These are phyloP conservation scores for Tricholoma sp. DNA, from an alignment of 768 basidiomycete genomes.

Conservation along the genomic window DNA sequence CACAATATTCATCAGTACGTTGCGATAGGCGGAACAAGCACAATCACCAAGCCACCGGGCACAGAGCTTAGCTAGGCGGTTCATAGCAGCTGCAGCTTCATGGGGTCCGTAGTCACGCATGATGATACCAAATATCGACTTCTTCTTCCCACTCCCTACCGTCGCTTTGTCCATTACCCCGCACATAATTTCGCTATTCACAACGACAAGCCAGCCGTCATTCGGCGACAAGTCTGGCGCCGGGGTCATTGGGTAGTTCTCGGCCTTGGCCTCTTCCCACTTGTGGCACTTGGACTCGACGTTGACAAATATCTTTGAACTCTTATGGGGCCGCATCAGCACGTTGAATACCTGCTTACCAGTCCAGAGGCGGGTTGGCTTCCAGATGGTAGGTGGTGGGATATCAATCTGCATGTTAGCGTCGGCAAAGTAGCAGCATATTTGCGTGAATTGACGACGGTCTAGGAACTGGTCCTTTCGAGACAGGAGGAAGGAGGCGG, in stretches of 20 bases:
- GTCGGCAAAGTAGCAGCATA: slow-evolving; percentile 91
- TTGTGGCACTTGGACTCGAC: slow-evolving; percentile 96
- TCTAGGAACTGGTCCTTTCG: slow-evolving; percentile 91
- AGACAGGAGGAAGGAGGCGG: slow-evolving; percentile 93
- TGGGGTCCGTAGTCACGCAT: slow-evolving; percentile 94
- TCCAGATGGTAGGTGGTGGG: slow-evolving; percentile 91
- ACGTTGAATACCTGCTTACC: slow-evolving; percentile 99
- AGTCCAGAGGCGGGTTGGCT: slow-evolving; percentile 91
- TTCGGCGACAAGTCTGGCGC: slow-evolving; percentile 89
- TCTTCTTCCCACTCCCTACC: slow-evolving; percentile 97
- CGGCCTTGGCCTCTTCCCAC: slow-evolving; percentile 65
- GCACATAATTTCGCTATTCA: slow-evolving; percentile 99
- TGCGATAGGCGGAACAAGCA: neutral
- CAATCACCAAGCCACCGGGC: slow-evolving; percentile 84
- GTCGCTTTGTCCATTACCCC: slow-evolving; percentile 99
- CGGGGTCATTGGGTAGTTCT: slow-evolving; percentile 57
- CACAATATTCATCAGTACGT: slow-evolving; percentile 7
- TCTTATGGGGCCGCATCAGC: slow-evolving; percentile 89
- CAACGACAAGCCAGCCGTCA: slow-evolving; percentile 95
- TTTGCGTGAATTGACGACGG: slow-evolving; percentile 92
- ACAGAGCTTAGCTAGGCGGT: slow-evolving; percentile 89
- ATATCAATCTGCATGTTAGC: slow-evolving; percentile 91
- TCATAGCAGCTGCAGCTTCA: slow-evolving; percentile 94
- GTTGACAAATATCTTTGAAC: slow-evolving; percentile 82
- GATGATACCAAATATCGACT: slow-evolving; percentile 97